These are phyloP conservation scores for Mortierella antarctica DNA, from an alignment of 192 early-diverging fungal genomes.

Conservation along the genomic window DNA sequence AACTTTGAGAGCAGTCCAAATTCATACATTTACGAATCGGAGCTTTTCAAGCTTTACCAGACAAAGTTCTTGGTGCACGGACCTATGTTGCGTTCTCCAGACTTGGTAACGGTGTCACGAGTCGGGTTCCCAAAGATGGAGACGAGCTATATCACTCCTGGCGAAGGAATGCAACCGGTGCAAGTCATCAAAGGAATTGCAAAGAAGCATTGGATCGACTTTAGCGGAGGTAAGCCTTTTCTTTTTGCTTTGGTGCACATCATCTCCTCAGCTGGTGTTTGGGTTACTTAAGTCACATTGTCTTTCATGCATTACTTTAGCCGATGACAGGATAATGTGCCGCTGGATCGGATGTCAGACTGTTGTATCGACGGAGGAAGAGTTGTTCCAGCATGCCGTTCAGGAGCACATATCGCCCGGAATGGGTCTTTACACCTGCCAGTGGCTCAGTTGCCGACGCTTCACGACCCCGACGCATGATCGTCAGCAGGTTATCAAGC, in stretches of 20 bases:
- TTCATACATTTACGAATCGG: constrained; percentile 49
- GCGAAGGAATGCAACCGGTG: constrained; percentile 27
- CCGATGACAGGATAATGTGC: constrained; percentile 53
- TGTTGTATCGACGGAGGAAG: constrained; percentile 49
- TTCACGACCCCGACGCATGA: constrained; percentile 45
- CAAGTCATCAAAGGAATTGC: constrained; percentile 47
- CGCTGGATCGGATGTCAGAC: constrained; percentile 63
- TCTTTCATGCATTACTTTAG: background rate
- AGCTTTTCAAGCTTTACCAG: constrained; percentile 58
- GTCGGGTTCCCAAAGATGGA: constrained; percentile 55
- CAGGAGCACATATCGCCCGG: constrained; percentile 57
- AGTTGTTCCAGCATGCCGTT: constrained; percentile 61
- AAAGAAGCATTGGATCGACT: constrained; percentile 51
- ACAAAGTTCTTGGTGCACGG: constrained; percentile 54
- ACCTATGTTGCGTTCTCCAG: constrained; percentile 42
- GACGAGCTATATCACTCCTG: constrained; percentile 31
- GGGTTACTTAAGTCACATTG: background rate
- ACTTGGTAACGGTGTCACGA: constrained; percentile 43
- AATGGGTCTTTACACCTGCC: constrained; percentile 53
- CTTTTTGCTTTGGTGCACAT: background rate
- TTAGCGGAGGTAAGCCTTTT: constrained; percentile 31
- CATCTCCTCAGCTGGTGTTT: no score
- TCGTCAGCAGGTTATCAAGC: constrained; percentile 53
- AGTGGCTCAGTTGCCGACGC: constrained; percentile 63
- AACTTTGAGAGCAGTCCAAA: constrained; percentile 52